Base-by-base conservation (phyloP, 2,329 filamentous ascomycete genomes). In the Macroventuria anomochaeta region DNA sequence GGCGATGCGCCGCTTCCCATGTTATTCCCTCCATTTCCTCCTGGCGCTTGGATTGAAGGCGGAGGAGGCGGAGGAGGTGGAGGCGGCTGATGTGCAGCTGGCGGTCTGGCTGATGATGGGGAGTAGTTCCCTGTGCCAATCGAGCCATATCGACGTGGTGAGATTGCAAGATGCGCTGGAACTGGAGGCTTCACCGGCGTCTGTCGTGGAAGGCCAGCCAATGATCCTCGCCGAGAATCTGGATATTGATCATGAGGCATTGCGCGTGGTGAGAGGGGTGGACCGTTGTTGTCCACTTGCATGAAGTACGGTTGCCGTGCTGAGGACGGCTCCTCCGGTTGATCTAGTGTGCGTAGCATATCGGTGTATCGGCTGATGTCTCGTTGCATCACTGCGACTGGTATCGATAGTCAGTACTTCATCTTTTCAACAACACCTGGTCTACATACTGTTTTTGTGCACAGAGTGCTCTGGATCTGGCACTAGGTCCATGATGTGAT, bases 241-340 rank as follows among this genome's bases (percentile, higher is more conserved):
- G 63, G 51, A 33, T 68, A 46, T 56, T 67, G 70, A 67, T 96
- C 93, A 68, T 93, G 89, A 8, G 92, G 86, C 61, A 93, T 78
- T 75, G 96, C 93, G 58, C 92, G 87, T 17, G 93, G 93, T 33
- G 93, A 97, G 32, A 96, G 83, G 10, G 93, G 92, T 1, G 88
- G 84, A 56, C 90, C 87, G 58, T 70, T 75, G 57, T 49, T 67
- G 38, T 75, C 73, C 23, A 75, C 58, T 17, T 76, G 75, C 68
- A 77, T 76, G 58, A 76, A 78, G 50, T 77, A 77, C 28, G 72
- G 70, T 53, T 74, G 75, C 53, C 87, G 85, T 57, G 83, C 84
- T 26, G 84, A 83, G 66, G 87, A 40, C 43, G 55, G 80, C 53
- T 96, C 92, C 53, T 88, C 86, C 29, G 86, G 83, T 36, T 79